These are phyloP conservation scores for Aureobasidium sp. DNA, from an alignment of 2,329 filamentous ascomycete genomes.

Conservation along the genomic window DNA sequence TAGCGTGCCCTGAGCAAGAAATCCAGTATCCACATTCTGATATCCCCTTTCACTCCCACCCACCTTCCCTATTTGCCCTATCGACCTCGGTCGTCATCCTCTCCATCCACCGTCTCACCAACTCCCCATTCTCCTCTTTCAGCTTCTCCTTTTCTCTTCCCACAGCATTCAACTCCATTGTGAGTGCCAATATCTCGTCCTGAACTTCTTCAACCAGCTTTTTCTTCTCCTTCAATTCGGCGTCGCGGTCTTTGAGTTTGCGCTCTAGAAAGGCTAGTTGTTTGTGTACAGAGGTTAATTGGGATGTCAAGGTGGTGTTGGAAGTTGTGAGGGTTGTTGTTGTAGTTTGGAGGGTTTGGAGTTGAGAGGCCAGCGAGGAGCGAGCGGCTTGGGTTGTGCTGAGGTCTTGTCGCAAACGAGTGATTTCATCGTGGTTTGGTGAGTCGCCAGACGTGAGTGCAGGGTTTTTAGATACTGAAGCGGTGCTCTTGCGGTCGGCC, in stretches of 20 bases:
- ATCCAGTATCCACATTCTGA: no score
- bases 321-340: slow-evolving; percentile 52
- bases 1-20: no score
- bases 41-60: slow-evolving; percentile 15
- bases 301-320: slow-evolving; percentile 65
- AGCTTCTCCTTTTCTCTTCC: slow-evolving; percentile 69
- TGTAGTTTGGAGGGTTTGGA: slow-evolving; percentile 41
- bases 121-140: slow-evolving; percentile 75
- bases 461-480: slow-evolving; percentile 24
- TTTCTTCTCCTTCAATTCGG: slow-evolving; percentile 77
- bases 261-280: slow-evolving; percentile 57
- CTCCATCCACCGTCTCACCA: slow-evolving; percentile 88
- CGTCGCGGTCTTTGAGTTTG: slow-evolving; percentile 71
- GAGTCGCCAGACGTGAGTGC: slow-evolving; percentile 11
- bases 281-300: slow-evolving; percentile 59
- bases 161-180: slow-evolving; percentile 79
- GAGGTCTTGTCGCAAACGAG: slow-evolving; percentile 45
- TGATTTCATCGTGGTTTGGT: slow-evolving; percentile 21
- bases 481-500: slow-evolving; percentile 36
- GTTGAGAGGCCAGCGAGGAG: slow-evolving; percentile 20
- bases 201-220: slow-evolving; percentile 82
- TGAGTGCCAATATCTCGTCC: slow-evolving; percentile 84
- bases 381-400: slow-evolving; percentile 35
- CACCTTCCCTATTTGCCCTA: slow-evolving; percentile 61
- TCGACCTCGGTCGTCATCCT: slow-evolving; percentile 80